Percentiles rank a stretch among this genome's conserved stretches.
These are phyloP conservation scores for Bipolaris bicolor DNA, from an alignment of 2,329 filamentous ascomycete genomes.

Conservation along the genomic window DNA sequence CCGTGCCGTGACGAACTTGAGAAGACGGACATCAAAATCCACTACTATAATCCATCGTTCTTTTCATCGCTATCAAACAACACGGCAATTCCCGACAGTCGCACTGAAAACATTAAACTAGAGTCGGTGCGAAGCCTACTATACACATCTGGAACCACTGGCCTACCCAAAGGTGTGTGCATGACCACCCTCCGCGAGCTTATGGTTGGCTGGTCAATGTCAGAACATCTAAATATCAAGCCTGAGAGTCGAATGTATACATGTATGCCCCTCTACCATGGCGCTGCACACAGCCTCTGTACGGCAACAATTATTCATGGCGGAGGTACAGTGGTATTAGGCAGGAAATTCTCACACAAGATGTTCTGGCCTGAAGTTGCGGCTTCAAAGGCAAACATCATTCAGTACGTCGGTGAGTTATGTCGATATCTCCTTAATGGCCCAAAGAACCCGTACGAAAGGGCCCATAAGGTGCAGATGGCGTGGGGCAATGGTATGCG, in stretches of 20 bases:
- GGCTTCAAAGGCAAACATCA: constrained; percentile 35
- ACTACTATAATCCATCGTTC: constrained; percentile 39
- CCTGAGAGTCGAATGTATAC: constrained; percentile 43
- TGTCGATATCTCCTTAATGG: constrained; percentile 47
- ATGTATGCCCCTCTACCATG: constrained; percentile 49
- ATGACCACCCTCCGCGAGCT: constrained; percentile 39
- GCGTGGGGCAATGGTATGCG: constrained; percentile 53
- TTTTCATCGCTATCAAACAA: constrained; percentile 30
- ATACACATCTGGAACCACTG: constrained; percentile 48
- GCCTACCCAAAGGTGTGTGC: constrained; percentile 43
- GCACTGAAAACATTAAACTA: constrained; percentile 28
- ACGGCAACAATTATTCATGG: constrained; percentile 38
- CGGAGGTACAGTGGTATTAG: constrained; percentile 40
- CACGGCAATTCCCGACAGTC: constrained; percentile 33
- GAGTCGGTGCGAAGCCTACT: constrained; percentile 40
- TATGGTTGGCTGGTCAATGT: constrained; percentile 25
- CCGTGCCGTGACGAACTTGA: constrained; percentile 34
- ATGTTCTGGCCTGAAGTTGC: constrained; percentile 50
- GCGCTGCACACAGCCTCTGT: constrained; percentile 42
- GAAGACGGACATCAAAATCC: constrained; percentile 30
- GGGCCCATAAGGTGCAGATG: constrained; percentile 40
- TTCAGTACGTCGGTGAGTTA: constrained; percentile 49
- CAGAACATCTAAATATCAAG: constrained; percentile 38
- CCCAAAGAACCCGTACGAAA: constrained; percentile 40
- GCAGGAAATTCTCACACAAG: constrained; percentile 43